phyloP scores from a whole-genome alignment of 345 rosid genomes.

The Gynandropsis gynandra region DNA sequence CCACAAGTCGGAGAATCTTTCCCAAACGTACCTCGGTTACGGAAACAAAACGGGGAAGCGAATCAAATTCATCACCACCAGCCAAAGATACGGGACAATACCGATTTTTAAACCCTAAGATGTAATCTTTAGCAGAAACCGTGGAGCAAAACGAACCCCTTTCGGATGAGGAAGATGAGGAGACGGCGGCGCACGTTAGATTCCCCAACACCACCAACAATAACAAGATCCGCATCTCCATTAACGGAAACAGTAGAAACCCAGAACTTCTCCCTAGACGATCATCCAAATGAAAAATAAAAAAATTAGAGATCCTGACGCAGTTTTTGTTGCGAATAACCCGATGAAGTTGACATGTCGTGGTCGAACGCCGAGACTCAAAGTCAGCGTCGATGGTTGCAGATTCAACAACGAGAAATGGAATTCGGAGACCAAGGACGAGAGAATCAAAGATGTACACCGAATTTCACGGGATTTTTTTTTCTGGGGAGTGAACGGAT shows the following conservation, averaged over 20 bases:
- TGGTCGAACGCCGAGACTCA: too few species aligned
- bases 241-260: constrained; percentile 6
- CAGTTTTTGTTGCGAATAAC: constrained; percentile 11
- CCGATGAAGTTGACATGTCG: constrained; percentile 1
- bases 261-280: constrained; percentile 12
- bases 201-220: constrained; percentile 31
- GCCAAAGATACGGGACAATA: constrained; percentile 26
- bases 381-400: background rate
- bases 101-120: constrained; percentile 46
- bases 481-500: too few species aligned
- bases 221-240: constrained; percentile 33
- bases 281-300: constrained; percentile 1
- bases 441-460: too few species aligned
- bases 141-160: constrained; percentile 40
- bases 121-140: constrained; percentile 36
- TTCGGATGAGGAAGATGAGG: constrained; percentile 20
- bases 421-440: too few species aligned
- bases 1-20: too few species aligned
- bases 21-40: constrained; percentile 51
- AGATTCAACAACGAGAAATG: too few species aligned
- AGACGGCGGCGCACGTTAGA: constrained; percentile 20
- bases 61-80: constrained; percentile 22
- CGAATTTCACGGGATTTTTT: too few species aligned
- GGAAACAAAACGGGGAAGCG: constrained; percentile 26
- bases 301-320: background rate